Evolutionary conservation across 352 stramenopile species (phyloP).

Genomic region (Stramenopiles sp.): DNA sequence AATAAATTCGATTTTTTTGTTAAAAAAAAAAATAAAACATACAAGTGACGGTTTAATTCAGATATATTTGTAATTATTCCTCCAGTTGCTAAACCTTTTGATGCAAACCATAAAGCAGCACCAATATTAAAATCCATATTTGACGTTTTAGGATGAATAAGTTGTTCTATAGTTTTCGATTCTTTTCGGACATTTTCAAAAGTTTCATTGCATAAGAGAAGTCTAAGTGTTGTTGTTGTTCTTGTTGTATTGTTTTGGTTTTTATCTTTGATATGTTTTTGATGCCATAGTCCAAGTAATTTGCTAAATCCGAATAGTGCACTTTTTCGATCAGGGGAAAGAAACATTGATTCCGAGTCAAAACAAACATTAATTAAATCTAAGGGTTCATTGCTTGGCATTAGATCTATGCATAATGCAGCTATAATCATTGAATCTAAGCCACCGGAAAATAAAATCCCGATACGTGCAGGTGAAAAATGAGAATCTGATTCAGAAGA

Average conservation of each 20-base stretch:
- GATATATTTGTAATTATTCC: too few species aligned
- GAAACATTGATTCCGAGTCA: not conserved
- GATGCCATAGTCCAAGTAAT: not conserved
- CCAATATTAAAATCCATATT: constrained; percentile 4
- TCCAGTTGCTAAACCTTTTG: too few species aligned
- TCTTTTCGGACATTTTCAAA: not conserved
- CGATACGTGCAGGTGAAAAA: not conserved
- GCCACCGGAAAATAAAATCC: constrained; percentile 3
- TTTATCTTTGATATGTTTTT: too few species aligned
- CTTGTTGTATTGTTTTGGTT: too few species aligned
- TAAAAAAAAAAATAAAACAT: too few species aligned
- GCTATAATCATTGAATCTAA: constrained; percentile 6
- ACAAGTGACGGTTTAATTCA: too few species aligned
- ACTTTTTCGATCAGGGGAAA: constrained; percentile 5
- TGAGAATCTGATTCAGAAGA: too few species aligned
- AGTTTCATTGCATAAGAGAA: constrained; percentile 5
- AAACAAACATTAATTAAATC: constrained; percentile 7
- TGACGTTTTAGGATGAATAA: constrained; percentile 4
- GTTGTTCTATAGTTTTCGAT: not conserved
- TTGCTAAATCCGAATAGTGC: constrained; percentile 2
- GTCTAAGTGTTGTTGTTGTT: too few species aligned
- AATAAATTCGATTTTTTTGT: too few species aligned
- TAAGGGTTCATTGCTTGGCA: not conserved
- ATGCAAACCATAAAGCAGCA: constrained; percentile 7
- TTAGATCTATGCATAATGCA: too few species aligned